Evolutionary conservation across 495 filamentous ascomycete species (phyloP).

Genomic region (Clohesyomyces aquaticus): DNA sequence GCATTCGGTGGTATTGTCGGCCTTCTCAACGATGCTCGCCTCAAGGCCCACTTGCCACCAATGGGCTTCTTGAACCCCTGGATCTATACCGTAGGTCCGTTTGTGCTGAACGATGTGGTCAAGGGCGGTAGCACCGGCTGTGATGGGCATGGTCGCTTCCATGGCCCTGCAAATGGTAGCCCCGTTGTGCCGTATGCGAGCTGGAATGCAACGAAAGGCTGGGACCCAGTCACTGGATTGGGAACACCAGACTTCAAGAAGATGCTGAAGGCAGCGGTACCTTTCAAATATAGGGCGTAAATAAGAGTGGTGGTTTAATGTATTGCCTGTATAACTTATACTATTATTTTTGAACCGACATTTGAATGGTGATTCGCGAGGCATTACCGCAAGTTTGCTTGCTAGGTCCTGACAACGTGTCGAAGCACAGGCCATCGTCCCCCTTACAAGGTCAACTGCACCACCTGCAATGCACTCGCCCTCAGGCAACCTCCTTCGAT

Average conservation of each 20-base stretch:
- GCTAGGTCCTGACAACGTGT: too few relatives aligned
- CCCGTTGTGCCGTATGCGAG: constrained; percentile 15
- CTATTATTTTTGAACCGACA: too few relatives aligned
- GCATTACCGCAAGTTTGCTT: too few relatives aligned
- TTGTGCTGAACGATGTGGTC: constrained; percentile 43
- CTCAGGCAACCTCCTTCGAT: too few relatives aligned
- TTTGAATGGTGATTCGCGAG: too few relatives aligned
- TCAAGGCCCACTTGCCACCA: constrained; percentile 36
- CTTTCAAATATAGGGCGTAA: constrained; percentile 3
- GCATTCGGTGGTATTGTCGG: constrained; percentile 41
- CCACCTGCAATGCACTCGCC: too few relatives aligned
- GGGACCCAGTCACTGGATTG: constrained; percentile 46
- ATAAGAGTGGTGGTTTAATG: too few relatives aligned
- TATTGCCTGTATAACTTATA: too few relatives aligned
- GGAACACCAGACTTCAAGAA: constrained; percentile 38
- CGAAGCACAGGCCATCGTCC: too few relatives aligned
- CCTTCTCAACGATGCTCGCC: constrained; percentile 46
- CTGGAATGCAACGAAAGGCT: constrained; percentile 40
- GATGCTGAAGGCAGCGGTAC: constrained; percentile 21
- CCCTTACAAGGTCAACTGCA: too few relatives aligned
- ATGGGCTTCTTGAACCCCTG: constrained; percentile 50
- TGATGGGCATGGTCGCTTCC: constrained; percentile 39
- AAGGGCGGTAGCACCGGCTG: constrained; percentile 42
- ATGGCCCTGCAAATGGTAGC: constrained; percentile 17
- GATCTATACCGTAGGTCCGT: constrained; percentile 41